These are phyloP conservation scores for Metschnikowia sp. DNA, from an alignment of 805 yeast genomes.

Conservation along the genomic window DNA sequence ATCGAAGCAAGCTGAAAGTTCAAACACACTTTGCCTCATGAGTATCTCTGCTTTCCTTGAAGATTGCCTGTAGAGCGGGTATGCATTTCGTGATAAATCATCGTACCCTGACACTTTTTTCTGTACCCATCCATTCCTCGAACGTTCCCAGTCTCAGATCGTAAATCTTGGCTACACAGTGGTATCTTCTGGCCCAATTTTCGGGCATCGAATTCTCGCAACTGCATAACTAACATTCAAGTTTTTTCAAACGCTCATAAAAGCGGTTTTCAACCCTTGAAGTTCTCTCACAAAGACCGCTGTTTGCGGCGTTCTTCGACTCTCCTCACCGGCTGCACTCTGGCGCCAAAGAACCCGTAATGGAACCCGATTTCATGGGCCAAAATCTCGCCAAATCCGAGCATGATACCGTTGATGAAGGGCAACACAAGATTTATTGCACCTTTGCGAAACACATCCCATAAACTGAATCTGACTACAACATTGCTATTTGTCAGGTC, in stretches of 20 bases:
- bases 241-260: background rate
- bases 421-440: slow-evolving; percentile 80
- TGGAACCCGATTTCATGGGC: slow-evolving; percentile 90
- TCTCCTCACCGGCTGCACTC: slow-evolving; percentile 44
- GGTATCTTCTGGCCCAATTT: too few species aligned
- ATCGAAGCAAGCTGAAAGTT: too few species aligned
- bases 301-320: slow-evolving; percentile 21
- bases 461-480: slow-evolving; percentile 23
- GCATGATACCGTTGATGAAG: slow-evolving; percentile 89
- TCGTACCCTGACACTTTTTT: too few species aligned
- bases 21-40: too few species aligned
- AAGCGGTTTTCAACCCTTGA: background rate
- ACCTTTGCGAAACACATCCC: slow-evolving; percentile 45
- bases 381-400: slow-evolving; percentile 91
- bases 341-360: slow-evolving; percentile 72
- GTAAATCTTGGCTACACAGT: too few species aligned
- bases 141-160: too few species aligned
- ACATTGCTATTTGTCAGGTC: slow-evolving; percentile 1
- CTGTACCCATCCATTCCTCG: too few species aligned
- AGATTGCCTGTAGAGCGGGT: too few species aligned
- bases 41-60: too few species aligned
- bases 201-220: too few species aligned
- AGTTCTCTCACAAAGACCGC: slow-evolving; percentile 7
- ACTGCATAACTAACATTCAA: too few species aligned
- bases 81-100: too few species aligned